Evolutionary conservation across 1,284 basidiomycete genomes (phyloP).

Genomic region (Boletus hoseneyae): DNA sequence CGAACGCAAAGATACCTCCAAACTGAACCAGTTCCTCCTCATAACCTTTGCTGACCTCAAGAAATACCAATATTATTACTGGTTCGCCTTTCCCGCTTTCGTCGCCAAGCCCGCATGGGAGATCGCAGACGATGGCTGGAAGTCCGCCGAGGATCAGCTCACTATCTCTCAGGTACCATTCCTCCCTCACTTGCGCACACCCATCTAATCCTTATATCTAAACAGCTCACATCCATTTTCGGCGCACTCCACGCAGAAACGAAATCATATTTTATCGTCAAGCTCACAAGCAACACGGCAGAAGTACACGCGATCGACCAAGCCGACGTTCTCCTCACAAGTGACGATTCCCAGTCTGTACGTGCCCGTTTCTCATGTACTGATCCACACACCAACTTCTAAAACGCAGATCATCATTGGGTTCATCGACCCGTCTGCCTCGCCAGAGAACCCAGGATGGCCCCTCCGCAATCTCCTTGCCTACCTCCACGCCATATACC

Average conservation of each 20-base stretch:
- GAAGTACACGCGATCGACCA: conserved; percentile 54
- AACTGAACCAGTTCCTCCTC: conserved; percentile 78
- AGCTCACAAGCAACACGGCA: conserved; percentile 29
- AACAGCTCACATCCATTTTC: conserved; percentile 50
- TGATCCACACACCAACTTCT: conserved; percentile 1
- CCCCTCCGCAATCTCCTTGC: conserved; percentile 89
- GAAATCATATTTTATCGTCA: conserved; percentile 61
- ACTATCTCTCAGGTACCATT: conserved; percentile 18
- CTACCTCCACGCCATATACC: conserved; percentile 64
- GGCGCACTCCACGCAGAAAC: conserved; percentile 41
- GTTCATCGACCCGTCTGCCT: conserved; percentile 88
- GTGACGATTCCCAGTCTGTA: conserved; percentile 40
- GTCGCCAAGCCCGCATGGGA: conserved; percentile 87
- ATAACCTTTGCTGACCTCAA: conserved; percentile 97
- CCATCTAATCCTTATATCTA: background rate
- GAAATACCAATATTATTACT: conserved; percentile 97
- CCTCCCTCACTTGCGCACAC: background rate
- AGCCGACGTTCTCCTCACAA: conserved; percentile 52
- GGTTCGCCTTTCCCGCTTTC: conserved; percentile 96
- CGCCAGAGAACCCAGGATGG: conserved; percentile 84
- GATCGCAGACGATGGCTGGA: conserved; percentile 59
- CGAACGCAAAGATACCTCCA: conserved; percentile 46
- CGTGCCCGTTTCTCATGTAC: conserved; percentile 9
- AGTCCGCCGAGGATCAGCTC: conserved; percentile 39
- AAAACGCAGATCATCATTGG: conserved; percentile 55